These are phyloP conservation scores for Solanum chilense DNA, from an alignment of 257 asterid genomes.

Conservation along the genomic window DNA sequence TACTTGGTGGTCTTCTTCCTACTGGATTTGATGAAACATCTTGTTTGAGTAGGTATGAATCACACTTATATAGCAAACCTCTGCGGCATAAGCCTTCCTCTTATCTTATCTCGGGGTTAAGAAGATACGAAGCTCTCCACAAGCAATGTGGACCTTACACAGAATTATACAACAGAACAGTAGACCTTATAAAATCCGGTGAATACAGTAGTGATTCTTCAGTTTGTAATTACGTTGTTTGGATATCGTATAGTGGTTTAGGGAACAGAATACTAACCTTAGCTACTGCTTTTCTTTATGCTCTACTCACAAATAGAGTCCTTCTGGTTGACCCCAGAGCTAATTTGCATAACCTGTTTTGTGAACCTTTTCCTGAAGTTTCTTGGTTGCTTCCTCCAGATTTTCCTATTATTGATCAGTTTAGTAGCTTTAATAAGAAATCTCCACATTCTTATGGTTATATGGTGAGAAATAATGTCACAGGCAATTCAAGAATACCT, in stretches of 20 bases:
- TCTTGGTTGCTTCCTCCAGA: constrained; percentile 76
- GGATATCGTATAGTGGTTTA: constrained; percentile 64
- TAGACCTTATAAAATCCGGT: constrained; percentile 33
- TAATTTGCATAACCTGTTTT: constrained; percentile 60
- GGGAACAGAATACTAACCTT: constrained; percentile 66
- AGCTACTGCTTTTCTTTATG: constrained; percentile 73
- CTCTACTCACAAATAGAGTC: constrained; percentile 71
- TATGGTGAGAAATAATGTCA: constrained; percentile 26
- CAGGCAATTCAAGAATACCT: constrained; percentile 9
- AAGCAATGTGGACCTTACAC: constrained; percentile 68
- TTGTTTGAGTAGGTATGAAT: constrained; percentile 63
- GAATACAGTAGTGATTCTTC: constrained; percentile 5
- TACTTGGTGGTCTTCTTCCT: constrained; percentile 55
- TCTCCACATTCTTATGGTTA: constrained; percentile 49
- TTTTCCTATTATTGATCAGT: constrained; percentile 33
- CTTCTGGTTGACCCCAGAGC: constrained; percentile 55
- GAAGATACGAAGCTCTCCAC: constrained; percentile 65
- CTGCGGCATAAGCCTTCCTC: constrained; percentile 33
- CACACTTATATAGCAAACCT: constrained; percentile 31
- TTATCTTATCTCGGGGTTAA: constrained; percentile 50
- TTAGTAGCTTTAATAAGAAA: constrained; percentile 29
- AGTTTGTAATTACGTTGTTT: constrained; percentile 60
- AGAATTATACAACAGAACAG: constrained; percentile 37
- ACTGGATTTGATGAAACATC: constrained; percentile 47
- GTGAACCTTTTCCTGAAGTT: constrained; percentile 72